Percentiles rank a stretch among this genome's conserved stretches.
These are phyloP conservation scores for Colletotrichum karsti DNA, from an alignment of 2,329 filamentous ascomycete species.

Conservation along the genomic window DNA sequence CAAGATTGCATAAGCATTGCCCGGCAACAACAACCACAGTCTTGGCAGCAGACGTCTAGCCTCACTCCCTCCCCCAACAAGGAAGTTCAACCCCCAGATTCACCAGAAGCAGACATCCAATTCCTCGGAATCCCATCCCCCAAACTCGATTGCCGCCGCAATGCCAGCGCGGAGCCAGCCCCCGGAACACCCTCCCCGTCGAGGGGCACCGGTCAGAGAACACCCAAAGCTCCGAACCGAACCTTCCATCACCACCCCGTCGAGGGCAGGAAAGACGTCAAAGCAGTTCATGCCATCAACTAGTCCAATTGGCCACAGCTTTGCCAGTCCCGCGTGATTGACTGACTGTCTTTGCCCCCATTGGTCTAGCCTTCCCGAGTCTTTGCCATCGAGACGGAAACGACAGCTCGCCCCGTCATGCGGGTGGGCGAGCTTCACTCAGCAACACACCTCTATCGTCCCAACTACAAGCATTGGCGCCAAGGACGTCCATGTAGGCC, in stretches of 20 bases:
- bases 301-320: constrained; percentile 2
- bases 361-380: background rate
- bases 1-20: constrained; percentile 14
- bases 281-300: constrained; percentile 12
- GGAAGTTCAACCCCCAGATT: background rate
- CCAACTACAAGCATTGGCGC: constrained; percentile 9
- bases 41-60: background rate
- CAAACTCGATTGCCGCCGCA: background rate
- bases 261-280: background rate
- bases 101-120: background rate
- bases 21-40: background rate
- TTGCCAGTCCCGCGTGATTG: background rate
- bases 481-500: background rate
- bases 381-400: background rate
- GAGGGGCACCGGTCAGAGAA: background rate
- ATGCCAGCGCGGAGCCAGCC: background rate
- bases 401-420: no score
- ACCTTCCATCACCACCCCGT: background rate
- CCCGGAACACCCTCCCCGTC: background rate
- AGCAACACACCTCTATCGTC: background rate
- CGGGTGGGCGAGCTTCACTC: background rate
- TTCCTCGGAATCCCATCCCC: background rate
- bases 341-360: background rate
- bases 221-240: background rate
- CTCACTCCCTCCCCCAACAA: background rate